phyloP scores from a whole-genome alignment of 768 basidiomycete species.

The Boletus rubescentipes region DNA sequence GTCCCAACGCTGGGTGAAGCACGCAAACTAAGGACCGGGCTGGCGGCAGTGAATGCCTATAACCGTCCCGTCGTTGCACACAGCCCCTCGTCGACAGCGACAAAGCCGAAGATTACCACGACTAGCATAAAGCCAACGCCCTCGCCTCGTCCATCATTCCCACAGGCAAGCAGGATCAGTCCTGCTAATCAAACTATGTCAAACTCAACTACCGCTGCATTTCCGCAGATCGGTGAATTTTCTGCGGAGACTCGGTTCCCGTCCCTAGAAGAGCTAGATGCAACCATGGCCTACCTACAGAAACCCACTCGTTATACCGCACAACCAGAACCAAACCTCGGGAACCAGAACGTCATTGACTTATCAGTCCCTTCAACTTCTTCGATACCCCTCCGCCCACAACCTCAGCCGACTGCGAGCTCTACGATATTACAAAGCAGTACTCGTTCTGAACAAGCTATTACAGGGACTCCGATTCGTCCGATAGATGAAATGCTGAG shows the following conservation, averaged over 20 bases:
- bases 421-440: constrained; percentile 34
- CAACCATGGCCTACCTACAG: constrained; percentile 40
- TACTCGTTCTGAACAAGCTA: constrained; percentile 56
- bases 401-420: constrained; percentile 16
- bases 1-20: constrained; percentile 76
- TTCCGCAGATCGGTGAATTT: constrained; percentile 41
- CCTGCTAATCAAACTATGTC: constrained; percentile 25
- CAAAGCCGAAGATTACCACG: constrained; percentile 22
- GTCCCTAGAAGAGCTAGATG: constrained; percentile 81
- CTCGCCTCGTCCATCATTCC: constrained; percentile 30
- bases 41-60: constrained; percentile 51
- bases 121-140: constrained; percentile 22
- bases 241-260: constrained; percentile 78
- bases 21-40: constrained; percentile 65
- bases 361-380: constrained; percentile 23
- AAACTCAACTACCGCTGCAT: constrained; percentile 32
- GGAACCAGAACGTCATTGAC: constrained; percentile 21
- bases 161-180: constrained; percentile 11
- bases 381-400: constrained; percentile 22
- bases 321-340: constrained; percentile 12
- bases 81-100: constrained; percentile 13
- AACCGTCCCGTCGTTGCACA: constrained; percentile 18
- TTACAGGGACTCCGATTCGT: constrained; percentile 53
- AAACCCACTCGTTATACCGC: constrained; percentile 17
- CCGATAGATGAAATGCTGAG: constrained; percentile 27